Evolutionary conservation across 768 basidiomycete genomes (phyloP).

Genomic region (Gloeostereum incarnatum): DNA sequence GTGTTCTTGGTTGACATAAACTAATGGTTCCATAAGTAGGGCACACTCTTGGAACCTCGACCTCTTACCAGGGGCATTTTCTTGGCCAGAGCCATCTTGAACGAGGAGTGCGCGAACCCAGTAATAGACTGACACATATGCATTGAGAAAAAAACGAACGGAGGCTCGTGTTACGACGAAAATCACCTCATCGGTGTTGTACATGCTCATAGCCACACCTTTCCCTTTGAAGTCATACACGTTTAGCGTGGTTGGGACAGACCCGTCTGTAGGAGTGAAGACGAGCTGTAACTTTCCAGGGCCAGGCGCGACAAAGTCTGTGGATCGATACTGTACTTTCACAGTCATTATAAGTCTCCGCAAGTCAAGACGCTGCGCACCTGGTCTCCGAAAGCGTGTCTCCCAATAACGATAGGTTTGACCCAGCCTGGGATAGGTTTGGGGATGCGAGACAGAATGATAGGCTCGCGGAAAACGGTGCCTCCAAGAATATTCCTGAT

Average conservation of each 20-base stretch:
- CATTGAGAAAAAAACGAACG: slow-evolving; percentile 3
- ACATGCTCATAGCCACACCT: slow-evolving; percentile 96
- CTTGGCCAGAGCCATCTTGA: slow-evolving; percentile 89
- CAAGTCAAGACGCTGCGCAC: slow-evolving; percentile 21
- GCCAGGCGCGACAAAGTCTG: slow-evolving; percentile 86
- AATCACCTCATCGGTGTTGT: slow-evolving; percentile 89
- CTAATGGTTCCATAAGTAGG: slow-evolving; percentile 20
- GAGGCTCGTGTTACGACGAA: not conserved
- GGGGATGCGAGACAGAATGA: slow-evolving; percentile 85
- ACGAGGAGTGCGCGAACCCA: slow-evolving; percentile 95
- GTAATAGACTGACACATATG: slow-evolving; percentile 56
- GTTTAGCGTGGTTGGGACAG: slow-evolving; percentile 55
- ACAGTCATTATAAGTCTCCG: not conserved
- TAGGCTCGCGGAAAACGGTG: slow-evolving; percentile 98
- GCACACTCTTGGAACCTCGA: not conserved
- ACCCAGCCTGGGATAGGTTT: slow-evolving; percentile 95
- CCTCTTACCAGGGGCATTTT: slow-evolving; percentile 61
- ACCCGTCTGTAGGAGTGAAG: slow-evolving; percentile 75
- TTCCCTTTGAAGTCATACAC: slow-evolving; percentile 92
- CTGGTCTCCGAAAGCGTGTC: slow-evolving; percentile 97
- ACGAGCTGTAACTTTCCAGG: slow-evolving; percentile 92
- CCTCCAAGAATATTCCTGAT: slow-evolving; percentile 98
- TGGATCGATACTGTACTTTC: slow-evolving; percentile 71
- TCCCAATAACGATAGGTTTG: slow-evolving; percentile 93
- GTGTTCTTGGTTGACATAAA: slow-evolving; percentile 99